These are phyloP conservation scores for Coemansia sp. DNA, from an alignment of 192 early-diverging fungal genomes.

Conservation along the genomic window DNA sequence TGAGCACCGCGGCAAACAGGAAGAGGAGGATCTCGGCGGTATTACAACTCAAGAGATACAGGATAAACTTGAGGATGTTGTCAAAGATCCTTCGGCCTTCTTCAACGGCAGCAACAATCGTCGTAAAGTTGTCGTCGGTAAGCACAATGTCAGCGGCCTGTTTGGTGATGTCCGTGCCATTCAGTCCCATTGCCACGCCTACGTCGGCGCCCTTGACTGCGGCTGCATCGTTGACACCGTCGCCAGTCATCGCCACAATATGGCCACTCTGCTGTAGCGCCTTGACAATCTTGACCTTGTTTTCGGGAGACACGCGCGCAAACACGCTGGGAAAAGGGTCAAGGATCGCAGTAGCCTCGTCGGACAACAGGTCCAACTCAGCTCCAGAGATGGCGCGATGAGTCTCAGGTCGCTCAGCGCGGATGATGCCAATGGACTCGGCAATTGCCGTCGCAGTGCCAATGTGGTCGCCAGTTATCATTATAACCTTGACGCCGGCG, in stretches of 20 bases:
- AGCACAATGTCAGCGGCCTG: constrained; percentile 98
- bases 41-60: constrained; percentile 93
- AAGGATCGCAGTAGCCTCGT: constrained; percentile 79
- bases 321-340: constrained; percentile 93
- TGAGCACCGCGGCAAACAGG: constrained; percentile 72
- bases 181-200: constrained; percentile 96
- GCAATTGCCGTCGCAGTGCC: constrained; percentile 94
- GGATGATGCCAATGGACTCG: constrained; percentile 83
- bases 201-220: constrained; percentile 96
- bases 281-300: constrained; percentile 94
- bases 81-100: constrained; percentile 96
- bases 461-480: constrained; percentile 98
- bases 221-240: constrained; percentile 96
- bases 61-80: constrained; percentile 97
- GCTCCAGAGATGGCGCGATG: constrained; percentile 84
- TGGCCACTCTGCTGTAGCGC: constrained; percentile 81
- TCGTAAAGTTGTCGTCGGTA: constrained; percentile 94
- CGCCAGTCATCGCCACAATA: constrained; percentile 92
- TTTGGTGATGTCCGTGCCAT: constrained; percentile 97
- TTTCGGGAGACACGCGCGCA: constrained; percentile 95
- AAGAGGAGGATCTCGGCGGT: constrained; percentile 93
- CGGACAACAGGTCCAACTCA: constrained; percentile 89
- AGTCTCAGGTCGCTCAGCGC: constrained; percentile 57
- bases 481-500: constrained; percentile 95
- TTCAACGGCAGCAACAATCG: constrained; percentile 90